Percentiles rank a stretch among this genome's conserved stretches.
These are phyloP conservation scores for Neurospora sp. DNA, from an alignment of 495 filamentous ascomycete species.

Conservation along the genomic window DNA sequence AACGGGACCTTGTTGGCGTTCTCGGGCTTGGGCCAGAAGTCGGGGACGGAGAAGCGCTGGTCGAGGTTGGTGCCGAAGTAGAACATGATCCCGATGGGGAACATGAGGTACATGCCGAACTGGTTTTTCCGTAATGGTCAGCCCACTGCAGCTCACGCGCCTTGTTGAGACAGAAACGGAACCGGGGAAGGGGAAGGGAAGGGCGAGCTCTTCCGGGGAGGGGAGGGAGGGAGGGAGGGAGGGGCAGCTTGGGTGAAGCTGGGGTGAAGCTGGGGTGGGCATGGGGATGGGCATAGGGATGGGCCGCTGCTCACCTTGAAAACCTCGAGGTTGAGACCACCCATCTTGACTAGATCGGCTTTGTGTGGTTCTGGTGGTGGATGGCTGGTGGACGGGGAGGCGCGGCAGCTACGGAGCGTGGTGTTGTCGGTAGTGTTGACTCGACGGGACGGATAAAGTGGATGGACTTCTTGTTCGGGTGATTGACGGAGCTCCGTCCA, in stretches of 20 bases:
- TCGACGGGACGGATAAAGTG: not conserved
- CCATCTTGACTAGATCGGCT: constrained; percentile 36
- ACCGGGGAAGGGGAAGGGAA: not conserved
- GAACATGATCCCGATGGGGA: constrained; percentile 98
- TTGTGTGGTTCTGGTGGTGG: not conserved
- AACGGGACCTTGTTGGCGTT: constrained; percentile 82
- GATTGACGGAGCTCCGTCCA: not conserved
- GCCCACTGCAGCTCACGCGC: not conserved
- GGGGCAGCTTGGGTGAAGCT: not conserved
- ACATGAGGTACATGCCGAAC: constrained; percentile 98
- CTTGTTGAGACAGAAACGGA: not conserved
- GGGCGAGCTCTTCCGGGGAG: not conserved
- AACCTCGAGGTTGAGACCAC: constrained; percentile 85
- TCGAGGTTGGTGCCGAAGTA: constrained; percentile 99
- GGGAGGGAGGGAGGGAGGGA: not conserved
- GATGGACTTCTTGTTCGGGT: not conserved
- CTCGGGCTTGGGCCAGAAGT: constrained; percentile 87
- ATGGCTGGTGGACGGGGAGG: constrained; percentile 14
- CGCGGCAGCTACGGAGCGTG: not conserved
- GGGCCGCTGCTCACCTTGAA: constrained; percentile 63
- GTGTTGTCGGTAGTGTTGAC: not conserved
- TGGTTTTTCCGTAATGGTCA: constrained; percentile 19
- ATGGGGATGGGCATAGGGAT: not conserved
- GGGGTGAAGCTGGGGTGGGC: not conserved
- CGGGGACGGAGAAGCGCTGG: constrained; percentile 70